Conservation (phyloP, 805 yeast species). For the Lipomyces spencermartinsiae region DNA sequence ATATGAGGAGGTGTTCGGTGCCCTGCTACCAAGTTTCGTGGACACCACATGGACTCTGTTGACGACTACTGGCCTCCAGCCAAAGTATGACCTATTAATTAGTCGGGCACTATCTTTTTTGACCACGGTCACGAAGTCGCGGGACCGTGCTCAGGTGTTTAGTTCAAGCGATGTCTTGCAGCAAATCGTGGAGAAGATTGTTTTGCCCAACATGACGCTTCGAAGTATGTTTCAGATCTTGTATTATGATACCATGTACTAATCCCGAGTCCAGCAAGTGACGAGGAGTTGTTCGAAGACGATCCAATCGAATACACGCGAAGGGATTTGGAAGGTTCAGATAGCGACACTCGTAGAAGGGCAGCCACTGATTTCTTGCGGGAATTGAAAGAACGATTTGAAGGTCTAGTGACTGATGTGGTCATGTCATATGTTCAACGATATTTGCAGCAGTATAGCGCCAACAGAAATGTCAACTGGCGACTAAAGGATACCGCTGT, state of each 20-base stretch:
- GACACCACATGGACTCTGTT: conserved; percentile 82
- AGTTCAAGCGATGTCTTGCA: conserved; percentile 64
- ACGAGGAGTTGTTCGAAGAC: conserved; percentile 93
- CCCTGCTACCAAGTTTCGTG: conserved; percentile 75
- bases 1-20: conserved; percentile 90
- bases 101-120: conserved; percentile 81
- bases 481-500: conserved; percentile 84
- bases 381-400: conserved; percentile 80
- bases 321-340: conserved; percentile 94
- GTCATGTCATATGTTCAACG: conserved; percentile 74
- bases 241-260: background rate
- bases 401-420: conserved; percentile 72
- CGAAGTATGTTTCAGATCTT: conserved; percentile 49
- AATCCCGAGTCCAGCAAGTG: conserved; percentile 57
- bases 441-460: conserved; percentile 61
- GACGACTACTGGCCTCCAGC: conserved; percentile 67
- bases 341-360: conserved; percentile 88
- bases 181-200: conserved; percentile 79
- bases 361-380: conserved; percentile 91
- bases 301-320: conserved; percentile 94
- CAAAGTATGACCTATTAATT: conserved; percentile 82
- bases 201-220: conserved; percentile 85
- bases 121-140: conserved; percentile 77
- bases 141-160: conserved; percentile 68
- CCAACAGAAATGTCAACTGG: conserved; percentile 67